Base-by-base conservation (phyloP, 495 filamentous ascomycete species). In the Hypoxylon cercidicola region DNA sequence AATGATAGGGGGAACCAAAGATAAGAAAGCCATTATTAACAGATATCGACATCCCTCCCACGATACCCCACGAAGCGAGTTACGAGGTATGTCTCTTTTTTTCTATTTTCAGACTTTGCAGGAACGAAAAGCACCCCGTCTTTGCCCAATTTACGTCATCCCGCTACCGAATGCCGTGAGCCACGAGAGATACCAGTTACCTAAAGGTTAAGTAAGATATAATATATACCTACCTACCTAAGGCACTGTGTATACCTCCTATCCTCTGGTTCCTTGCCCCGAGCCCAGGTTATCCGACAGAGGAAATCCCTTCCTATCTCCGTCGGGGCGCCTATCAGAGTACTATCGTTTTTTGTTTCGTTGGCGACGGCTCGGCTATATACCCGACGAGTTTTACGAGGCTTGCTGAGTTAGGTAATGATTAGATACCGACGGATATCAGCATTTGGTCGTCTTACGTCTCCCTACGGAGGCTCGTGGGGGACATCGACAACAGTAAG, bases 21-120 rank as follows among this genome's bases (percentile, higher is more conserved):
- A 68, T 68, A 68, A 68, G 64, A 54, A 68, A 48, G 64, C 59
- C 54, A 68, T 68, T 68, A 68, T 68, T 62, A 68, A 68, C 64
- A 68, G 57, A 59, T 62, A 67, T 67, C 35, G 50, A 55, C 58
- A 62, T 62, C 64, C 52, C 58, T 62, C 64, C 64, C 64, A 59
- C 64, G 64, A 68, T 62, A 68, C 64, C 64, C 64, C 64, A 68
- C 64, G 64, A 68, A 62, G 52, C 9, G 9, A 41, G 52, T 56
- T 62, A 54, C 64, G 53, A 62, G 47, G 64, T 68, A 68, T 68
- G 58, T 18, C n/a, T 18, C 16, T 52, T 15, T 40, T 40, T 40
- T 40, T 15, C 37, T 40, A 40, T 40, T 40, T 40, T 16, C 37
- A 16, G 37, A 40, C 30, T 11, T 25, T 32, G 30, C 30, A 32